Base-by-base conservation (phyloP, 768 basidiomycete genomes). In the Cyclocybe aegerita region DNA sequence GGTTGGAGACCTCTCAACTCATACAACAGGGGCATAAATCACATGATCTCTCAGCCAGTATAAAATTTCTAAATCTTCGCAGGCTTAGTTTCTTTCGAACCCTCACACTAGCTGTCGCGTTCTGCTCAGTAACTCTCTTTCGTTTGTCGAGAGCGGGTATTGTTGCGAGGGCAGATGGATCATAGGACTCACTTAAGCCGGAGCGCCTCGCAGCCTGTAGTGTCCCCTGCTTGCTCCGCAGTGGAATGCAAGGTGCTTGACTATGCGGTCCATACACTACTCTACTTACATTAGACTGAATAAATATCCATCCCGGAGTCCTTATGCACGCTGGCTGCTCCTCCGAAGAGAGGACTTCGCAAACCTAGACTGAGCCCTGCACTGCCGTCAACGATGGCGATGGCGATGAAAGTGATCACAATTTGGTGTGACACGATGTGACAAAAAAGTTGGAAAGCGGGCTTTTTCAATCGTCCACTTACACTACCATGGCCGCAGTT, bases 401-500 rank as follows among this genome's bases (percentile, higher is more conserved):
- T 2, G 10, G 36, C 36, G 14, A 15, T 11, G 36, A 11, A 37
- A 37, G 11, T 37, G 36, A 11, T 41, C 40, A 41, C 40, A 41
- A 23, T 23, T 23, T 41, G n/a, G 40, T 45, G 29, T 39, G 10
- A 4, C 11, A 32, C 10, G 37, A 35, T 16, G 31, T 34, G 17
- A 41, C 15, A 41, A 41, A 41, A 41, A 41, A 39, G 29, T 29
- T 41, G 9, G 12, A 49, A 6, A 5, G 10, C 11, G 23, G 37
- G 37, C 40, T 37, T 7, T n/a, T 8, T 8, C 42, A 33, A 29
- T 33, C 39, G n/a, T 10, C 9, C 32, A 37, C 10, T 10, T 14
- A 38, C 41, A 29, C 23, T 4, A 57, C 48, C 14, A 66, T 66
- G 65, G 64, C 64, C 23, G 41, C 64, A 17, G 59, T 66, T 31